Evolutionary conservation across 2,329 filamentous ascomycete species (phyloP).

Genomic region (Aspergillus sp.): DNA sequence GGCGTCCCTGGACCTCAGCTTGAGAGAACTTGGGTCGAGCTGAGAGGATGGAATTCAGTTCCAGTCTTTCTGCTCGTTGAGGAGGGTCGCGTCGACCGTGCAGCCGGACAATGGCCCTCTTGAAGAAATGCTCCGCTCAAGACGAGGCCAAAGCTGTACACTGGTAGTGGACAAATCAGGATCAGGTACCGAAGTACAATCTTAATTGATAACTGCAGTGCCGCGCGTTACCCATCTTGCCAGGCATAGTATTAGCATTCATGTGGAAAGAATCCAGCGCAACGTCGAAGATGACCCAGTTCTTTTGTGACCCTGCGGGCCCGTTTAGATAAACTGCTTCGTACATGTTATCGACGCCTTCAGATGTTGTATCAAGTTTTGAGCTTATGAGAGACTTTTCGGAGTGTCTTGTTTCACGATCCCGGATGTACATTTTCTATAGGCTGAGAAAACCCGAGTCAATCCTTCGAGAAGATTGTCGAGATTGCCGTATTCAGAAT

Average conservation of each 20-base stretch:
- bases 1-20: not conserved
- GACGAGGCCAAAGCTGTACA: not conserved
- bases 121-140: conserved; percentile 1
- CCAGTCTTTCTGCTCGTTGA: not conserved
- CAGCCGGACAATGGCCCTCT: conserved; percentile 1
- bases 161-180: not conserved
- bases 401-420: not conserved
- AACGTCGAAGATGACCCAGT: not conserved
- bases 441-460: not conserved
- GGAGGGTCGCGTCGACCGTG: conserved; percentile 1
- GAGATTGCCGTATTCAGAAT: not conserved
- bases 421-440: not conserved
- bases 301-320: not conserved
- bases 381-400: not conserved
- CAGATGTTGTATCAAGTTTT: not conserved
- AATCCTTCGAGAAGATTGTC: not conserved
- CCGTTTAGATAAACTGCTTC: not conserved
- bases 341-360: not conserved
- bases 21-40: not conserved
- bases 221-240: conserved; percentile 5
- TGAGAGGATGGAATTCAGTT: not conserved
- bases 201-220: not conserved
- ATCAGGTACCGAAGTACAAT: not conserved
- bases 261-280: not conserved
- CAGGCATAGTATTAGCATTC: not conserved